Evolutionary conservation across 2,329 filamentous ascomycete species (phyloP).

Genomic region (Colletotrichum gloeosporioides): DNA sequence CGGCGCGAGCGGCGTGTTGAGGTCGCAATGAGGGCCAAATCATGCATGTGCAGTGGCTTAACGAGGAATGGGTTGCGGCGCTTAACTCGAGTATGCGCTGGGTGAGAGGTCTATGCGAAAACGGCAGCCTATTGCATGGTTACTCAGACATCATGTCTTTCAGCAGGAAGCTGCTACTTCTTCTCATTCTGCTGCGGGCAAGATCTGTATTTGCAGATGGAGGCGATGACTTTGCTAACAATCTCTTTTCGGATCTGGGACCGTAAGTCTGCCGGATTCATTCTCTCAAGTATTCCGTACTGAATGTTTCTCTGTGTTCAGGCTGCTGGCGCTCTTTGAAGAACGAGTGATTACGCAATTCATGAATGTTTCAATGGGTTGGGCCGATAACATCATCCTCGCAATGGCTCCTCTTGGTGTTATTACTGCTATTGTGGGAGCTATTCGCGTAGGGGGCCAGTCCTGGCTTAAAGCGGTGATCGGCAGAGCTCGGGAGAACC

Average conservation of each 20-base stretch:
- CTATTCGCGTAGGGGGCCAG: slow-evolving; percentile 35
- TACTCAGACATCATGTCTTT: accelerated
- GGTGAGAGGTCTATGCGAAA: not conserved
- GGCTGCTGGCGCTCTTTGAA: slow-evolving; percentile 40
- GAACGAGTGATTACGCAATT: slow-evolving; percentile 44
- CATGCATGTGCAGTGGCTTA: not conserved
- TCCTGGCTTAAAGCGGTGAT: slow-evolving; percentile 40
- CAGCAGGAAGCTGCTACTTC: accelerated
- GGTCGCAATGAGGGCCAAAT: not conserved
- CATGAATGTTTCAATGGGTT: slow-evolving; percentile 35
- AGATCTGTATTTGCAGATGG: not conserved
- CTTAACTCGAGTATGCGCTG: accelerated
- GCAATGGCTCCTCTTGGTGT: slow-evolving; percentile 43
- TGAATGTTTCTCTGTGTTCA: not conserved
- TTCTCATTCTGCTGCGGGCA: accelerated
- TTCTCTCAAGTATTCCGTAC: not conserved
- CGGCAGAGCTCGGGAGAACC: slow-evolving; percentile 40
- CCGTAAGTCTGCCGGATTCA: not conserved
- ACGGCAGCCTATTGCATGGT: not conserved
- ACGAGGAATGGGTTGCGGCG: not conserved
- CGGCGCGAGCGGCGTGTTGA: accelerated
- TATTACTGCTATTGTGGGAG: slow-evolving; percentile 39
- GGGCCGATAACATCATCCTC: slow-evolving; percentile 36
- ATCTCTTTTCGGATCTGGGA: not conserved
- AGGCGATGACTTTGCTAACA: not conserved